Evolutionary conservation across 140 eudicot genomes (phyloP), one percentile per base, ranked within the genome.

Genomic region (Anethum foeniculum): DNA sequence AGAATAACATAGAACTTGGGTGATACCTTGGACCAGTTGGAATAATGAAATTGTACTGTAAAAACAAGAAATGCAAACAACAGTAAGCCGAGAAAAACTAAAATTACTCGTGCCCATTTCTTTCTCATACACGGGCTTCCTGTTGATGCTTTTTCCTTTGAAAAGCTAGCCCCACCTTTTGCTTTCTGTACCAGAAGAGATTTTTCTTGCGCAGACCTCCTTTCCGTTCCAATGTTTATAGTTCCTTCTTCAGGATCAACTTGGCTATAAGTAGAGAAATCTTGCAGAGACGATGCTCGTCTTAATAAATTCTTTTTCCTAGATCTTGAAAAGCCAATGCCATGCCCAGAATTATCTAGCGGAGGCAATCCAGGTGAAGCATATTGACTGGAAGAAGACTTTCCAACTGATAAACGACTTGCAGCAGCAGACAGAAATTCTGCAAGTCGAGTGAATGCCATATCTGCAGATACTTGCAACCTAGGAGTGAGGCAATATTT

Each of bases 281-380:
- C 99, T 91, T 96, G 99, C 36, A 93, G 95, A 21, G 99, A 96
- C 12, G 98, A 87, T 75, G 99, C 91, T 27, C 68, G 88, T 85
- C 97, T 86, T 85, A 96, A 64, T 86, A 78, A 86, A 65, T 79
- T 85, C 85, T 86, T 93, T 77, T 77, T 82, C 78, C 85, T 88
- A 19, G 90, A 79, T 77, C 84, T 84, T 32, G 89, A 80, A 80
- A 80, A 83, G n/a, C 82, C 51, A 46, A 58, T 80, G 49, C 83
- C 91, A 82, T 83, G 88, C 82, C 34, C 86, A 65, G 95, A 82
- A 82, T 88, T 85, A 15, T 88, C 80, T 28, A 89, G 69, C 75
- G 98, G 98, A 10, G 93, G 91, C 54, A 93, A 71, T 75, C 93
- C 96, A 72, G 93, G 85, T 56, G 89, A 82, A 58, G 82, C 69